A percentile compares a stretch with the other conserved stretches of the same genome.
Conservation (phyloP, 345 rosid species). For the Dimocarpus longan region DNA sequence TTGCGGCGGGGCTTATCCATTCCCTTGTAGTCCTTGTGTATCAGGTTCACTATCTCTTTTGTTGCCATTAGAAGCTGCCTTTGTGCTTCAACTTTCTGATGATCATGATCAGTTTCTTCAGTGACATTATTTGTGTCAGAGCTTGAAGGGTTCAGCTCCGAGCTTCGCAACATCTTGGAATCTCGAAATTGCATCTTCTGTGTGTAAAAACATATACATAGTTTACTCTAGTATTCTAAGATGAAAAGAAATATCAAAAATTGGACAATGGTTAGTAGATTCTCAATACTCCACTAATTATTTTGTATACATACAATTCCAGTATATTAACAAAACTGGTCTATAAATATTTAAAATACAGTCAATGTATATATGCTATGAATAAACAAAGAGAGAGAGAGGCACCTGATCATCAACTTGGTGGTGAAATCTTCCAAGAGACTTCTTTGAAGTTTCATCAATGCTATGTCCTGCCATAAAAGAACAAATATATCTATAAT, state of each 20-base stretch:
- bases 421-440: background rate
- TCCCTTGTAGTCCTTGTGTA: slow-evolving; percentile 44
- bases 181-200: slow-evolving; percentile 13
- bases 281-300: too few relatives aligned
- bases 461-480: slow-evolving; percentile 10
- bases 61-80: slow-evolving; percentile 34
- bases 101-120: background rate
- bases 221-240: too few relatives aligned
- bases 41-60: slow-evolving; percentile 36
- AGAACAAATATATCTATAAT: slow-evolving; percentile 8
- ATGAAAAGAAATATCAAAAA: background rate
- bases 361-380: too few relatives aligned
- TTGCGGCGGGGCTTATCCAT: slow-evolving; percentile 35
- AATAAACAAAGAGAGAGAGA: background rate
- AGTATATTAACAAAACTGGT: too few relatives aligned
- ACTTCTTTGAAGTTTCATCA: slow-evolving; percentile 14
- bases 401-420: slow-evolving; percentile 18
- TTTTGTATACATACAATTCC: too few relatives aligned
- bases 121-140: background rate
- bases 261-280: background rate
- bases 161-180: slow-evolving; percentile 5
- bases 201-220: too few relatives aligned
- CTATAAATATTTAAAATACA: too few relatives aligned
- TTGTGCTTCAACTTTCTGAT: slow-evolving; percentile 25
- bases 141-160: slow-evolving; percentile 7